Percentiles rank a stretch among this genome's conserved stretches.
Conservation (phyloP, 495 filamentous ascomycete species). For the Parachaetomium inaequale region DNA sequence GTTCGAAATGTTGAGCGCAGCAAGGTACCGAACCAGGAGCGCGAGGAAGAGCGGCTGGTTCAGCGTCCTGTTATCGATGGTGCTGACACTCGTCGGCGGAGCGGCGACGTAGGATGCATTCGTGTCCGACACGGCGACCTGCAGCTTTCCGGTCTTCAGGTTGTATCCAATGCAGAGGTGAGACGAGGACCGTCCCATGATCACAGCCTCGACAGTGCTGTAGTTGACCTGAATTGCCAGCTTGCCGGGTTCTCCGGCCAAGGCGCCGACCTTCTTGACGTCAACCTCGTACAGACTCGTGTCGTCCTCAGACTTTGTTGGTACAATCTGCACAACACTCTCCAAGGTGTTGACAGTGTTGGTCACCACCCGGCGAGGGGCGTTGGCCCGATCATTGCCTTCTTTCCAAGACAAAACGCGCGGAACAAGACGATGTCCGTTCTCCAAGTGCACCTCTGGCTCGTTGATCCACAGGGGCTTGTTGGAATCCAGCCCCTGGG, state of each 20-base stretch:
- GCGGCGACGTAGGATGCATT: conserved; percentile 34
- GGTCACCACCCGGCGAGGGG: conserved; percentile 36
- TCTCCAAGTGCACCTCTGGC: conserved; percentile 37
- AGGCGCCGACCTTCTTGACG: background rate
- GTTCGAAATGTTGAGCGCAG: conserved; percentile 18
- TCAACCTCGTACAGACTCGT: conserved; percentile 22
- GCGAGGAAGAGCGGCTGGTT: conserved; percentile 18
- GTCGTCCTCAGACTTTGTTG: background rate
- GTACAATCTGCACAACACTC: conserved; percentile 28
- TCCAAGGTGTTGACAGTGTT: conserved; percentile 31
- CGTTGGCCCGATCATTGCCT: conserved; percentile 38
- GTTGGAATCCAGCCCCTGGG: background rate
- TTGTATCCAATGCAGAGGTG: conserved; percentile 37
- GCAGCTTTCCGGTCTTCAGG: conserved; percentile 16
- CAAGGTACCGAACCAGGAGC: conserved; percentile 28
- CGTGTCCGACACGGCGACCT: conserved; percentile 30
- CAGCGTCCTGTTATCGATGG: background rate
- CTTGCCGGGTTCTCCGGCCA: background rate
- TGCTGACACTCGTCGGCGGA: background rate
- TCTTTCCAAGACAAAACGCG: conserved; percentile 39
- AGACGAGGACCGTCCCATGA: background rate
- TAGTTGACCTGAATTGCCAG: conserved; percentile 36
- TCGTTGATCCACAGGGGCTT: conserved; percentile 34
- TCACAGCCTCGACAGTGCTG: conserved; percentile 34
- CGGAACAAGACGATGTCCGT: conserved; percentile 33